phyloP scores from a whole-genome alignment of 1,284 basidiomycete genomes.

The Trametes versicolor region DNA sequence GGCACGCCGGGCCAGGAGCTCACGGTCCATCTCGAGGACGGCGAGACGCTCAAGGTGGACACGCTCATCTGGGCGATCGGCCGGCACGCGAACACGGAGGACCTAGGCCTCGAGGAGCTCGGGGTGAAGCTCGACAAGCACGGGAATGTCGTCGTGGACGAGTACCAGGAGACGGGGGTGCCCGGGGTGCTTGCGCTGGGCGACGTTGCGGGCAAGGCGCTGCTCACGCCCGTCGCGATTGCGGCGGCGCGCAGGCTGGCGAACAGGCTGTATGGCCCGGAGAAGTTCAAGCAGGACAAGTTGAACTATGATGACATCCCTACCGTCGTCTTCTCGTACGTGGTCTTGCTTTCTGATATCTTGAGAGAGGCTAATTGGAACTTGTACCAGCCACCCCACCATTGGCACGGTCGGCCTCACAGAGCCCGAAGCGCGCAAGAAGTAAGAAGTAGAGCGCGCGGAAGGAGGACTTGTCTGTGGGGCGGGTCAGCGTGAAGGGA shows the following conservation, averaged over 20 bases:
- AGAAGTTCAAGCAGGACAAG: slow-evolving; percentile 88
- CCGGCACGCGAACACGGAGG: slow-evolving; percentile 82
- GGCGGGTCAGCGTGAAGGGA: too few relatives aligned
- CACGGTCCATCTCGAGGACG: slow-evolving; percentile 75
- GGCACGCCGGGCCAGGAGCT: slow-evolving; percentile 74
- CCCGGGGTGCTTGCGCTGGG: slow-evolving; percentile 86
- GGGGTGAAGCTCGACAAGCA: slow-evolving; percentile 83
- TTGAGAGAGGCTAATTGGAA: slow-evolving; percentile 1
- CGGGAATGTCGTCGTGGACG: slow-evolving; percentile 90
- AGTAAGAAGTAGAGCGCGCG: slow-evolving; percentile 78
- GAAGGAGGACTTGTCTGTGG: too few relatives aligned
- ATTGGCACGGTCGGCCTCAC: slow-evolving; percentile 94
- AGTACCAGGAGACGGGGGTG: slow-evolving; percentile 88
- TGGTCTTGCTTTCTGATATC: slow-evolving; percentile 32
- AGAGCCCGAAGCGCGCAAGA: slow-evolving; percentile 88
- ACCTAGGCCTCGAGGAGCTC: slow-evolving; percentile 81
- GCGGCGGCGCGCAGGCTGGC: slow-evolving; percentile 91
- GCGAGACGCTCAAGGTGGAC: slow-evolving; percentile 88
- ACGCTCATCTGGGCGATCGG: slow-evolving; percentile 96
- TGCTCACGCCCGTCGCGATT: slow-evolving; percentile 98
- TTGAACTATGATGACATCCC: slow-evolving; percentile 93
- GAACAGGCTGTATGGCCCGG: slow-evolving; percentile 91
- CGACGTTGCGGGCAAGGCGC: slow-evolving; percentile 91
- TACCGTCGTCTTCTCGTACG: slow-evolving; percentile 93
- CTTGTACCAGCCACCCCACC: slow-evolving; percentile 78